Evolutionary conservation across 192 early-diverging fungal genomes (phyloP), one percentile per base, ranked within the genome.

Genomic region (Chytriomyces sp.): DNA sequence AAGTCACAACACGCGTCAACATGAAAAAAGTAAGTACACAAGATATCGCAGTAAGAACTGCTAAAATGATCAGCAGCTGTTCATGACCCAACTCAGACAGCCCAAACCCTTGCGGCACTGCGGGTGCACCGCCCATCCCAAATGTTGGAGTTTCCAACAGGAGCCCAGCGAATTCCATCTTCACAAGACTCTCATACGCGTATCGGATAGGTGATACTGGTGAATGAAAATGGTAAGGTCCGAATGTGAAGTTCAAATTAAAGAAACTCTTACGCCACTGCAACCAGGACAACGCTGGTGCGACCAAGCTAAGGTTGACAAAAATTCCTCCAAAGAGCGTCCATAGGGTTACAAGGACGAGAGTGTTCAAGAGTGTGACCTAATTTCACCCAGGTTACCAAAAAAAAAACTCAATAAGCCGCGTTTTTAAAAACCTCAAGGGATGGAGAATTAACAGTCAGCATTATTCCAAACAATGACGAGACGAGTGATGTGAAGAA

Each of bases 191-290:
- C 59, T 84, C 77, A 67, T 86, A 90, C 7, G 82, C 81, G 72
- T 88, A 90, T 69, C 86, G 86, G 62, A 88, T 80, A 28, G 89
- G 89, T 6, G 73, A 70, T 26, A 76, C 70, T 67, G 18, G 24
- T 0, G 35, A 35, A 35, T 35, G 46, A 48, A 20, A 48, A 20
- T 11, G 43, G 24, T n/a, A 18, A 48, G 46, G 45, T 18, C 64
- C 5, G 16, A 26, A 65, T 20, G 1, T 65, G 2, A 48, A 16
- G 1, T 28, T 20, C 24, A 64, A 43, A 64, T 20, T 20, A 43
- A 64, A 35, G 10, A 2, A 61, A 60, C 35, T 50, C 70, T 57
- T 60, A 72, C 70, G 46, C 46, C 64, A 76, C 26, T 65, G 45
- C 9, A 76, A 16, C 75, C 78, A 67, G 26, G 43, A 57, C 8